Evolutionary conservation across 2,329 filamentous ascomycete species (phyloP).

Genomic region (Ophioceras dolichostomum): DNA sequence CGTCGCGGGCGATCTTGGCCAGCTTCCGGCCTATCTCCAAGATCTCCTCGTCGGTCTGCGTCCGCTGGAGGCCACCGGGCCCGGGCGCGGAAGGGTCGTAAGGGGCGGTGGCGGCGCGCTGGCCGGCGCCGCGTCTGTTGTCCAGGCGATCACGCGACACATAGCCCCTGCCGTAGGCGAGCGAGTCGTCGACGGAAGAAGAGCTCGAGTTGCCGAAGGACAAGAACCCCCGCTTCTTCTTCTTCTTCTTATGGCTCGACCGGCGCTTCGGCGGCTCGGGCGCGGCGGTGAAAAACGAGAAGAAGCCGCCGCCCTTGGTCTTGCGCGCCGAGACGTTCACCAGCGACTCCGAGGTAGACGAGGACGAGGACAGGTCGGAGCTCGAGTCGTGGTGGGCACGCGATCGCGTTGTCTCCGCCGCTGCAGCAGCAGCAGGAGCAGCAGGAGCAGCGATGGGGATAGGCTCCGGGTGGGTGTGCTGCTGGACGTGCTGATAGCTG

Average conservation of each 20-base stretch:
- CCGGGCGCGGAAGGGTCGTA: conserved; percentile 2
- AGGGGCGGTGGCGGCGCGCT: neutral
- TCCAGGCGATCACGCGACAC: conserved; percentile 12
- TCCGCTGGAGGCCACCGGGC: conserved; percentile 14
- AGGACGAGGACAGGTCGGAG: conserved; percentile 12
- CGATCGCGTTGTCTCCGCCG: conserved; percentile 9
- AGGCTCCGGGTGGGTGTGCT: conserved; percentile 2
- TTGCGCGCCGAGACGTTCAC: conserved; percentile 20
- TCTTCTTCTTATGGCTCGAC: conserved; percentile 13
- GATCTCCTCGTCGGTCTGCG: conserved; percentile 44
- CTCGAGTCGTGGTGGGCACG: conserved; percentile 15
- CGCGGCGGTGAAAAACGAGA: conserved; percentile 17
- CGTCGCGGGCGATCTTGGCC: conserved; percentile 35
- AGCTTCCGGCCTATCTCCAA: conserved; percentile 41
- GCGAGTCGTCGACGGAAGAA: conserved; percentile 41
- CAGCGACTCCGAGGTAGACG: conserved; percentile 20
- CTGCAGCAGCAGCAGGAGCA: no score
- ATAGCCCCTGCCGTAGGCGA: conserved; percentile 42
- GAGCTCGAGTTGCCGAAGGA: conserved; percentile 38
- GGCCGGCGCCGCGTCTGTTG: conserved; percentile 3
- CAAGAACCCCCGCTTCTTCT: conserved; percentile 30
- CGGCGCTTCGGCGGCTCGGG: conserved; percentile 12
- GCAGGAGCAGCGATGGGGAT: conserved; percentile 2
- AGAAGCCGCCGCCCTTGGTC: conserved; percentile 16
- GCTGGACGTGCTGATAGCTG: conserved; percentile 1